Evolutionary conservation across 2,329 filamentous ascomycete species (phyloP), one percentile per base, ranked within the genome.

Genomic region (Trichophyton rubrum): DNA sequence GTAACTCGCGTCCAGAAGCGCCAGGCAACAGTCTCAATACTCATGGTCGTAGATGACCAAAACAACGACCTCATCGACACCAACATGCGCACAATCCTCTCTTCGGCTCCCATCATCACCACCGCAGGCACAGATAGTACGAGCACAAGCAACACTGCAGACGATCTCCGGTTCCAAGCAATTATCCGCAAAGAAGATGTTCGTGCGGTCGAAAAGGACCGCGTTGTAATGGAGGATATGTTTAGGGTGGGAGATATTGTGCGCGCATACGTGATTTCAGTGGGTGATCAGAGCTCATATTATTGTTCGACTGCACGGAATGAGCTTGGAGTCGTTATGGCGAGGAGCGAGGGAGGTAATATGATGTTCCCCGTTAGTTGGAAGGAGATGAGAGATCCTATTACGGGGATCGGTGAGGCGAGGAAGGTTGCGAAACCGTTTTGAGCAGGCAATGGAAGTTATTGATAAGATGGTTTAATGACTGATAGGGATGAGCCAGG

Each of bases 381-480:
- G 93, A 95, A 87, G 77, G 92, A 97, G 75, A 95, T 95, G 77
- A 82, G 83, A 69, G 92, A 97, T 77, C 84, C 85, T 0, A 84
- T 87, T 69, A 95, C 87, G 5, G 90, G 90, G 2, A 70, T 79
- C 53, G 84, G 80, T 66, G 93, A 97, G 80, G 76, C 77, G 66
- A 85, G 93, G 72, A 99, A 99, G 79, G 93, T 96, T 62, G 93
- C 93, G 20, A 93, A 95, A 76, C 93, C 93, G 27, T 88, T 88
- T 69, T 93, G 81, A 88, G 59, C 5, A 27, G 27, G 1, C 9
- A 5, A 43, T 17, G 13, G 38, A 11, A 55, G 15, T 55, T 35
- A 27, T 17, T 35, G 3, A 35, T 35, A 27, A 27, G 27, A 27
- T 27, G 27, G 27, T 27, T 27, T 27, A 27, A 7, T 15, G 11